These are phyloP conservation scores for Suhomyces kilbournensis DNA, from an alignment of 805 yeast genomes.

Conservation along the genomic window DNA sequence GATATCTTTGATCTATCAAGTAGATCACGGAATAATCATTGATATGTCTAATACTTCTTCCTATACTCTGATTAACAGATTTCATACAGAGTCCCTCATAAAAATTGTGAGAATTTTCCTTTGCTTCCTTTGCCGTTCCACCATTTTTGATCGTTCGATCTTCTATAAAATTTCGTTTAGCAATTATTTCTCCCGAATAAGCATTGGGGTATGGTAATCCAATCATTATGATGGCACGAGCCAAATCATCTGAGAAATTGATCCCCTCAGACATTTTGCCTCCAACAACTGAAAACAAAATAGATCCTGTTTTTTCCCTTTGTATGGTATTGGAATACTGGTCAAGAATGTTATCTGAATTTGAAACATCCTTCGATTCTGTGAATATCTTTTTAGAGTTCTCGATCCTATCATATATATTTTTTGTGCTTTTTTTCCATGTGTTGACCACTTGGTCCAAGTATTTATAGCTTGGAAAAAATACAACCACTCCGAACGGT, in stretches of 20 bases:
- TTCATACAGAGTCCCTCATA: conserved; percentile 87
- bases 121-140: conserved; percentile 45
- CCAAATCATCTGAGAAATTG: conserved; percentile 83
- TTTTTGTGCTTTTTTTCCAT: conserved; percentile 47
- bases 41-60: conserved; percentile 83
- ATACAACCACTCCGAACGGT: conserved; percentile 77
- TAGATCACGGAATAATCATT: conserved; percentile 77
- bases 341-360: conserved; percentile 45
- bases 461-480: conserved; percentile 83
- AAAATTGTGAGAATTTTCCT: conserved; percentile 48
- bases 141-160: conserved; percentile 47
- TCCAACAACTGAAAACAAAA: conserved; percentile 82
- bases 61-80: conserved; percentile 88
- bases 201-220: conserved; percentile 91
- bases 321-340: conserved; percentile 48
- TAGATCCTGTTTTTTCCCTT: conserved; percentile 48
- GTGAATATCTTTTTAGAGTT: conserved; percentile 47
- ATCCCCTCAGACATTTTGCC: conserved; percentile 94
- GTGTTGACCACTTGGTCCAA: conserved; percentile 45
- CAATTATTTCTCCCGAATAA: conserved; percentile 74
- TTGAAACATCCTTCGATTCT: conserved; percentile 48
- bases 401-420: conserved; percentile 31
- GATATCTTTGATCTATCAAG: conserved; percentile 66
- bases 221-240: conserved; percentile 79
- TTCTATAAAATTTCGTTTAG: conserved; percentile 66